phyloP scores from a whole-genome alignment of 371 early-diverging fungal species.

The Mucor ambiguus region DNA sequence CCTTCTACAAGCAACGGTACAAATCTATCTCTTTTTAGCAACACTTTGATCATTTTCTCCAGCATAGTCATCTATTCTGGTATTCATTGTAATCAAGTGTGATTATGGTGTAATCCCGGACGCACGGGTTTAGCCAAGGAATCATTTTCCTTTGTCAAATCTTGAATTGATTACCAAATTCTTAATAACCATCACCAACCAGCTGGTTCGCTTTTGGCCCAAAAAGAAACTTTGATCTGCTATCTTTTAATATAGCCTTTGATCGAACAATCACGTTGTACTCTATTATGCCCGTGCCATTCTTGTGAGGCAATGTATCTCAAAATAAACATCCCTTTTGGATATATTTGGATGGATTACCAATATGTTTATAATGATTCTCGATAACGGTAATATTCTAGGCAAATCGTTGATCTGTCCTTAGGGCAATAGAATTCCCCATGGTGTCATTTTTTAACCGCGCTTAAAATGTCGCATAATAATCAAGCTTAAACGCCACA shows the following conservation, averaged over 20 bases:
- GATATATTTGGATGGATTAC: not conserved
- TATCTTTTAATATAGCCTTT: not conserved
- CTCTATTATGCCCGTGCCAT: not conserved
- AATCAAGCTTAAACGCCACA: not conserved
- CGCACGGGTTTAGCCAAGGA: not conserved
- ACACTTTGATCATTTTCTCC: not conserved
- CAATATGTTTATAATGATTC: not conserved
- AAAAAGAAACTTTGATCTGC: not conserved
- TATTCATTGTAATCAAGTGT: not conserved
- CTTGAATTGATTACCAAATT: not conserved
- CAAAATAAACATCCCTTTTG: not conserved
- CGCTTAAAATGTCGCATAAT: not conserved
- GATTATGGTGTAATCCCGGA: not conserved
- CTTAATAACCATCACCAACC: not conserved
- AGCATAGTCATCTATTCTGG: not conserved
- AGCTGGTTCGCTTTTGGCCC: not conserved
- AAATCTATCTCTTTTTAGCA: not conserved
- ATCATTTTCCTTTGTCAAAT: not conserved
- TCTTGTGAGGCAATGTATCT: not conserved
- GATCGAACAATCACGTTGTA: not conserved
- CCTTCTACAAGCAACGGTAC: not conserved
- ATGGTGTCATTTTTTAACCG: not conserved
- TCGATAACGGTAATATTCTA: not conserved
- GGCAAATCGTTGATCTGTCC: not conserved
- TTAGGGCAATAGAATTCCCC: not conserved